Evolutionary conservation across 768 basidiomycete species (phyloP), one percentile per base, ranked within the genome.

Genomic region (Macrolepiota fuliginosa): DNA sequence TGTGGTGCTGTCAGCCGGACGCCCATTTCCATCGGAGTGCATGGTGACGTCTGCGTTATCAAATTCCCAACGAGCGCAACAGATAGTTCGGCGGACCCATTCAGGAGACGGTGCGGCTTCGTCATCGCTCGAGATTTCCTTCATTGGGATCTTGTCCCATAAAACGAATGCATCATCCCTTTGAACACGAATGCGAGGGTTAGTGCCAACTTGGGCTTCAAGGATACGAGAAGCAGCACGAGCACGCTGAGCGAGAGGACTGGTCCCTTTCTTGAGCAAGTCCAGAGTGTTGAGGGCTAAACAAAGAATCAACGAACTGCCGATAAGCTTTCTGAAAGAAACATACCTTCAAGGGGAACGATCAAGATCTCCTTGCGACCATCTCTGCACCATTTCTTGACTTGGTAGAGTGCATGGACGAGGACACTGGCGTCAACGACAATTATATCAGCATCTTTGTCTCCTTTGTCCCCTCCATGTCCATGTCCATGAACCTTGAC

Each of bases 261-360:
- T 90, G 0, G 88, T 86, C 1, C 94, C 94, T 71, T 96, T 97
- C 83, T 97, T 97, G 69, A 96, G 83, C 1, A 96, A 77, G 70
- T 97, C 95, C 2, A 97, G 82, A 0, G 94, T 96, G 68, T 94
- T 96, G 27, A 97, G 81, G 9, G 90, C 94, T 96, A 71, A 19
- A 0, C 10, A 17, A 51, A 27, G 56, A 15, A 46, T 19, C 53
- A 54, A 19, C 45, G 11, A 62, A 45, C 7, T 4, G 6, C n/a
- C 42, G 42, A 36, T 10, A 27, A 52, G 52, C 12, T 27, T 58
- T 22, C 62, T 49, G 19, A 57, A 36, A 37, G 32, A 35, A 39
- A 77, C 82, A 54, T 64, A 94, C 94, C 93, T 84, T 97, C 94
- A 27, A 95, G 84, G 5, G 95, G 94, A 49, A 94, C 79, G 52